A percentile compares a stretch with the other conserved stretches of the same genome.
Evolutionary conservation across 257 asterid genomes (phyloP).

Genomic region (Solanum pimpinellifolium): DNA sequence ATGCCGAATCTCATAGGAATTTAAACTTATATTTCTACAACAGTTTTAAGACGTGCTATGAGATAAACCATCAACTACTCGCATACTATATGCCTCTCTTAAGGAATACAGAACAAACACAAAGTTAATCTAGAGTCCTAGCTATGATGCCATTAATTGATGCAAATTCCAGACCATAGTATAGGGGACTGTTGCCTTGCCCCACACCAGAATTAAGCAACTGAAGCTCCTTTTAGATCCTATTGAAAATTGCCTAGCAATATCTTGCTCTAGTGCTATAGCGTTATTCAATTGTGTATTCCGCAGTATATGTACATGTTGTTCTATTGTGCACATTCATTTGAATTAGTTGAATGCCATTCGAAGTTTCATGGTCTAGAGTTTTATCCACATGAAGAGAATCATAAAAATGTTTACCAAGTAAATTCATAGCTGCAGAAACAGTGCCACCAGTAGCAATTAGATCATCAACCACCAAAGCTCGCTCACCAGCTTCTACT

Average conservation of each 20-base stretch:
- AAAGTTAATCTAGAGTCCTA: not conserved
- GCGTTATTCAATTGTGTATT: not conserved
- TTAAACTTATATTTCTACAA: not conserved
- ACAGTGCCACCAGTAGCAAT: slow-evolving; percentile 92
- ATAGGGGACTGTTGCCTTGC: not conserved
- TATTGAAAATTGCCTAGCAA: not conserved
- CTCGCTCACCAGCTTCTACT: slow-evolving; percentile 55
- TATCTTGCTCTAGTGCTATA: not conserved
- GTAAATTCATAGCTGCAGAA: slow-evolving; percentile 64
- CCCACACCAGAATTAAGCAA: not conserved
- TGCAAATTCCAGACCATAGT: not conserved
- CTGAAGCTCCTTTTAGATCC: not conserved
- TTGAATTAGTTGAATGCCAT: not conserved
- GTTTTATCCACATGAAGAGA: not conserved
- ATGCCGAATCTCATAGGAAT: not conserved
- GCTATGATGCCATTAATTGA: not conserved
- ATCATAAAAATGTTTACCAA: slow-evolving; percentile 30
- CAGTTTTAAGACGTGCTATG: not conserved
- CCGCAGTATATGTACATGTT: not conserved
- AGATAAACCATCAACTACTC: not conserved
- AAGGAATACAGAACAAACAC: not conserved
- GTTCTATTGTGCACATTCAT: not conserved
- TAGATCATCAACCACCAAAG: slow-evolving; percentile 74
- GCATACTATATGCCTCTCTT: not conserved
- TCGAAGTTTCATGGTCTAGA: not conserved